Evolutionary conservation across 805 yeast genomes (phyloP), one percentile per base, ranked within the genome.

Genomic region (Yarrowia deformans): DNA sequence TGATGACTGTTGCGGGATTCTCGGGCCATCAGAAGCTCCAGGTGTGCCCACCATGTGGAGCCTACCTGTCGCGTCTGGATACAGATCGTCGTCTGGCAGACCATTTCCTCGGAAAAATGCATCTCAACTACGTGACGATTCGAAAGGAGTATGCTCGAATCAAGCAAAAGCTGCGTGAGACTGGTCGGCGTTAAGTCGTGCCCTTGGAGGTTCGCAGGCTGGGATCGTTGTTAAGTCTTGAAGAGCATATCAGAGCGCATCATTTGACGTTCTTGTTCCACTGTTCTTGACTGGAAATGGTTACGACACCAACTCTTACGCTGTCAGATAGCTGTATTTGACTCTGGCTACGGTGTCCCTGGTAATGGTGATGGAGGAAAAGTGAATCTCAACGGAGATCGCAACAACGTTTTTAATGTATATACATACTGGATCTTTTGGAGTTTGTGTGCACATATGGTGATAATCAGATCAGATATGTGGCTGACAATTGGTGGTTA

Each of bases 31-130:
- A 93, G 74, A 91, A 91, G 77, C 81, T 93, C 56, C 97, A 93
- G 77, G 97, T 91, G 0, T 93, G 98, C 78, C 90, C 87, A 72
- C 87, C 87, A 1, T 93, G 98, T 79, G 97, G 97, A 0, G 97
- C 97, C 0, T 92, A 89, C 75, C 80, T 94, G 46, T 90, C 97
- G 9, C 81, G 94, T 71, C 80, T 93, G 69, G 98, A 93, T 77
- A 91, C 90, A 70, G 98, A 93, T 76, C 83, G 93, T 76, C 83
- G 98, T 73, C 81, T 93, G 71, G 97, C 94, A 0, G 97, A 91
- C 73, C 98, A 93, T 77, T 93, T 91, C 76, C 79, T 88, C 32
- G 98, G 98, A 0, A 92, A 91, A 74, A 86, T 91, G 70, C 98
- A 93, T 79, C 76, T 90, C 72, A 94, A 93, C 0, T 93, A 89